These are phyloP conservation scores for Trametes versicolor DNA, from an alignment of 1,284 basidiomycete species.

Conservation along the genomic window DNA sequence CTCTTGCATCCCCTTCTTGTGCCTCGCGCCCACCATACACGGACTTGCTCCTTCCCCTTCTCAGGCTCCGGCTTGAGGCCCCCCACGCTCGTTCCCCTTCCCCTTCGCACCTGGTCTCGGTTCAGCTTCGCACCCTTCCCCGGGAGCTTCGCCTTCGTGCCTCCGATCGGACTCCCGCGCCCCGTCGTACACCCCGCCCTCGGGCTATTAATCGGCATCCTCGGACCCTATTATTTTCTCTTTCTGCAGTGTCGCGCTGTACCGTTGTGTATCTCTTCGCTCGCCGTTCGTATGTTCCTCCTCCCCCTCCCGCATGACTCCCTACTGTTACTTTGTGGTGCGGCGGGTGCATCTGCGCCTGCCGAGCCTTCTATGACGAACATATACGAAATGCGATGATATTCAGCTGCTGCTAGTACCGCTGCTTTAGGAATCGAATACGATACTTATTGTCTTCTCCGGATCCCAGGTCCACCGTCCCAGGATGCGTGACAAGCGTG, in stretches of 20 bases:
- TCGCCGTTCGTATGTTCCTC: background rate
- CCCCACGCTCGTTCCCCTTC: slow-evolving; percentile 13
- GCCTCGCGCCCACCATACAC: slow-evolving; percentile 14
- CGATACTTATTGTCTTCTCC: too few relatives aligned
- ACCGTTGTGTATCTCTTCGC: slow-evolving; percentile 9
- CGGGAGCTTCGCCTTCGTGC: background rate
- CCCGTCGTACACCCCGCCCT: background rate
- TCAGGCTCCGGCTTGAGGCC: background rate
- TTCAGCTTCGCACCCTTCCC: background rate
- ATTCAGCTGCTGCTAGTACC: background rate
- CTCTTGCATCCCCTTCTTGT: background rate
- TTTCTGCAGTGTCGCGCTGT: slow-evolving; percentile 23
- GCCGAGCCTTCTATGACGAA: slow-evolving; percentile 24
- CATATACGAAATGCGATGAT: slow-evolving; percentile 31
- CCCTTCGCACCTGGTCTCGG: background rate
- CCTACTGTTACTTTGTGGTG: background rate
- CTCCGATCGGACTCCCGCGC: background rate
- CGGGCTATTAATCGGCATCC: slow-evolving; percentile 23
- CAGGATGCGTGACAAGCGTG: too few relatives aligned
- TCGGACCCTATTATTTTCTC: slow-evolving; percentile 19
- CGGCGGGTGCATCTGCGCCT: background rate
- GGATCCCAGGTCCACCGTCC: too few relatives aligned
- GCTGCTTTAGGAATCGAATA: background rate
- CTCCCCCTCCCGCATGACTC: slow-evolving; percentile 4
- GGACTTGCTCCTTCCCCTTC: slow-evolving; percentile 3